These are phyloP conservation scores for Myrmaecium sp. DNA, from an alignment of 2,329 filamentous ascomycete species.

Conservation along the genomic window DNA sequence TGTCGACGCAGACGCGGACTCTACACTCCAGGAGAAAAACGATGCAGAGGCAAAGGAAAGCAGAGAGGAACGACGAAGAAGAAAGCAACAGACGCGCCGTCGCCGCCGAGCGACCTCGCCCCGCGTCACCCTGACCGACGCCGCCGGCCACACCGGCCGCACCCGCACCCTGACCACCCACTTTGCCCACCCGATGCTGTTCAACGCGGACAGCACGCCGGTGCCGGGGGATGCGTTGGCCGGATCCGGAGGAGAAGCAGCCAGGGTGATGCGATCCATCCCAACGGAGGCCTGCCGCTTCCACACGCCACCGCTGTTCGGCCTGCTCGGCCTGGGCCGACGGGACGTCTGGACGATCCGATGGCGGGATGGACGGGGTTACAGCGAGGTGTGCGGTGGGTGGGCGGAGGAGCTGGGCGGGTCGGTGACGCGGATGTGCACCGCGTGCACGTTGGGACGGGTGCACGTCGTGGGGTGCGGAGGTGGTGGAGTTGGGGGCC, in stretches of 20 bases:
- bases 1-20: not conserved
- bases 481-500: no score
- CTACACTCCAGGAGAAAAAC: not conserved
- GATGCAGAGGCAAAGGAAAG: not conserved
- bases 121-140: conserved; percentile 11
- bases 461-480: conserved; percentile 14
- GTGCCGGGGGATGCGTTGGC: no score
- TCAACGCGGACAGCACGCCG: conserved; percentile 12
- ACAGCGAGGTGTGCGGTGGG: conserved; percentile 22
- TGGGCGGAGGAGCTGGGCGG: conserved; percentile 16
- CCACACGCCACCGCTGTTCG: conserved; percentile 23
- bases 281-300: conserved; percentile 20
- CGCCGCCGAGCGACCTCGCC: not conserved
- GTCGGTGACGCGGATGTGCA: conserved; percentile 18
- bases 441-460: conserved; percentile 12
- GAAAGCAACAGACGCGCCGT: conserved; percentile 1
- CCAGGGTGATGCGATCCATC: no score
- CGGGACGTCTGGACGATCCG: conserved; percentile 17
- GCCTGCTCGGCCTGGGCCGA: conserved; percentile 22
- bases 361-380: conserved; percentile 18
- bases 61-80: not conserved
- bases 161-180: conserved; percentile 19
- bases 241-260: no score
- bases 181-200: conserved; percentile 25
- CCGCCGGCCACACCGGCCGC: conserved; percentile 10